Percentiles rank a stretch among this genome's conserved stretches.
These are phyloP conservation scores for Backusella westeae DNA, from an alignment of 192 early-diverging fungal genomes.

Conservation along the genomic window DNA sequence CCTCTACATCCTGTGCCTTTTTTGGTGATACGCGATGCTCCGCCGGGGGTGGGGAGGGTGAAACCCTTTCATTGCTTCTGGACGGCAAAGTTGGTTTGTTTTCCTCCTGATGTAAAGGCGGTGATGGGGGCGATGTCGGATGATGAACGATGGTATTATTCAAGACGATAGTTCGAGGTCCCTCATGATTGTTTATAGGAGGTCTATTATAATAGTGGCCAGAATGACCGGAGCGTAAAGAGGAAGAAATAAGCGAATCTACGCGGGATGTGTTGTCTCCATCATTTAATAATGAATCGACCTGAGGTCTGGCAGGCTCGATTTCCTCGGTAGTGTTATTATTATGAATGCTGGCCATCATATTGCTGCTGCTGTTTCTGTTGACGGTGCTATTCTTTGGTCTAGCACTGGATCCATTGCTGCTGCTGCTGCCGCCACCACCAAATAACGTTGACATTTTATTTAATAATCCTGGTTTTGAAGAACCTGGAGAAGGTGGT, in stretches of 20 bases:
- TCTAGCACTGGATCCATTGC: background rate
- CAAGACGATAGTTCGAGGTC: slow-evolving; percentile 15
- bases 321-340: background rate
- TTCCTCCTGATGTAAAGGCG: background rate
- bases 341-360: background rate
- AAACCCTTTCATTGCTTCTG: background rate
- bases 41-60: background rate
- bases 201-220: background rate
- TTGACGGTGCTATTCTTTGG: background rate
- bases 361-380: background rate
- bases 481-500: slow-evolving; percentile 3
- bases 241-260: slow-evolving; percentile 22
- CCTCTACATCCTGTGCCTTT: slow-evolving; percentile 25
- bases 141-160: slow-evolving; percentile 11
- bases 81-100: background rate
- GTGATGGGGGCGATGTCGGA: background rate
- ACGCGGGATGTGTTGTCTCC: slow-evolving; percentile 16
- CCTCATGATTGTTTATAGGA: background rate
- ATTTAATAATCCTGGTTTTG: slow-evolving; percentile 10
- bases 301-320: background rate
- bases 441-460: slow-evolving; percentile 19
- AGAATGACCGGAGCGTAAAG: slow-evolving; percentile 18
- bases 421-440: background rate
- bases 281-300: slow-evolving; percentile 8
- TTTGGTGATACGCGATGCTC: slow-evolving; percentile 5